Percentiles rank a stretch among this genome's conserved stretches.
Conservation (phyloP, 768 basidiomycete species). For the Lactifluus piperatus region DNA sequence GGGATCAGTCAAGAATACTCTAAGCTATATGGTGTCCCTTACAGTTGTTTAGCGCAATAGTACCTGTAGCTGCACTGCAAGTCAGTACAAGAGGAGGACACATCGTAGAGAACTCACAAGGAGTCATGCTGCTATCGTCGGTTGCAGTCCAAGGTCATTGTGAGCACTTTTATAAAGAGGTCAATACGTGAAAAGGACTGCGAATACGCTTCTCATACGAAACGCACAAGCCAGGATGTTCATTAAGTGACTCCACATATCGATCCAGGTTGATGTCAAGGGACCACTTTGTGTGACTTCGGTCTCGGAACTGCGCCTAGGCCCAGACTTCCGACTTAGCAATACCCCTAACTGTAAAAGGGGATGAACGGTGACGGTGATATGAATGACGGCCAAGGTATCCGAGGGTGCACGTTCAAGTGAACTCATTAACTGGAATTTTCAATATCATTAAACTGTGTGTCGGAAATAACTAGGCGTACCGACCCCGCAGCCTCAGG, state of each 20-base stretch:
- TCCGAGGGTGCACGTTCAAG: constrained; percentile 2
- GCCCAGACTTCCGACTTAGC: constrained; percentile 1
- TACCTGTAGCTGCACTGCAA: constrained; percentile 8
- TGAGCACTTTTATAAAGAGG: constrained; percentile 10
- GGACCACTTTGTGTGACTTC: background rate
- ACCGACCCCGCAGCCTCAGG: constrained; percentile 6
- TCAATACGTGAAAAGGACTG: background rate
- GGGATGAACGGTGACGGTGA: constrained; percentile 6
- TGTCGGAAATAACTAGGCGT: constrained; percentile 8
- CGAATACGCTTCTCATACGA: background rate
- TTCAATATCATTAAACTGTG: background rate
- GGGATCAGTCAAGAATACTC: background rate
- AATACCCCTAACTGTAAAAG: constrained; percentile 14
- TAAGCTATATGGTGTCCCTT: background rate
- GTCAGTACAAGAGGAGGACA: background rate
- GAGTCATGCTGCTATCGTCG: constrained; percentile 5
- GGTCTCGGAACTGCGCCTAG: background rate
- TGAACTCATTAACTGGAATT: constrained; percentile 1
- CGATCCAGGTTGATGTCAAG: constrained; percentile 9
- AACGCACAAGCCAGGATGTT: constrained; percentile 1
- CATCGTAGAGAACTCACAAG: constrained; percentile 4
- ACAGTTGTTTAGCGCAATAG: constrained; percentile 21
- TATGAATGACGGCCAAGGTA: constrained; percentile 6
- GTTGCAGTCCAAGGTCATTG: background rate
- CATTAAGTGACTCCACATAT: background rate